phyloP scores from a whole-genome alignment of 306 rosid species.

The Cicer bijugum region DNA sequence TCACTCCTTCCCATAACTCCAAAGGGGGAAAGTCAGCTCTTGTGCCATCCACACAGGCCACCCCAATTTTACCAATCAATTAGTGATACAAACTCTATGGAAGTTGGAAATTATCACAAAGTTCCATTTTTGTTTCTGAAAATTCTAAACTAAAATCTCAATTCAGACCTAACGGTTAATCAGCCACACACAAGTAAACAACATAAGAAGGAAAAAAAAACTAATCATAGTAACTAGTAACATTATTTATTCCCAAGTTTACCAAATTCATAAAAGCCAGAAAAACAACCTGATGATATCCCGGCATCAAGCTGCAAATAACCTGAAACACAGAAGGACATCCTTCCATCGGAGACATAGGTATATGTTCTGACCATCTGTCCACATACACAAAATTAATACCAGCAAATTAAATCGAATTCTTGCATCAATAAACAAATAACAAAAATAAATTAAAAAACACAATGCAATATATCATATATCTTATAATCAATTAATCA shows the following conservation, averaged over 20 bases:
- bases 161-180: constrained; percentile 5
- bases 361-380: constrained; percentile 75
- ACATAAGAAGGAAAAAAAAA: not conserved
- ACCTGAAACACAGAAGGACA: constrained; percentile 78
- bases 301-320: constrained; percentile 76
- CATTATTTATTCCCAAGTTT: constrained; percentile 26
- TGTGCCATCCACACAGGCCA: constrained; percentile 12
- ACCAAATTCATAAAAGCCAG: constrained; percentile 35
- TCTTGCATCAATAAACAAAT: not conserved
- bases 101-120: constrained; percentile 23
- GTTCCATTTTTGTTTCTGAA: constrained; percentile 22
- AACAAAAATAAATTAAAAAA: not conserved
- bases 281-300: constrained; percentile 73
- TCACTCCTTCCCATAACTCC: constrained; percentile 9
- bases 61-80: constrained; percentile 26
- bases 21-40: not conserved
- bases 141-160: constrained; percentile 24
- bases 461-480: constrained; percentile 18
- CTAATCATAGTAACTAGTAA: constrained; percentile 22
- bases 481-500: not conserved
- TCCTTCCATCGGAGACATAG: constrained; percentile 83
- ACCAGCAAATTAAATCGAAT: constrained; percentile 38
- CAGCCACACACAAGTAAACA: constrained; percentile 4
- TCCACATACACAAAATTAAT: constrained; percentile 38
- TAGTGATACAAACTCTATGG: constrained; percentile 26